A percentile compares a stretch with the other conserved stretches of the same genome.
phyloP scores from a whole-genome alignment of 75 land plant species.

The Cunninghamia lanceolata region DNA sequence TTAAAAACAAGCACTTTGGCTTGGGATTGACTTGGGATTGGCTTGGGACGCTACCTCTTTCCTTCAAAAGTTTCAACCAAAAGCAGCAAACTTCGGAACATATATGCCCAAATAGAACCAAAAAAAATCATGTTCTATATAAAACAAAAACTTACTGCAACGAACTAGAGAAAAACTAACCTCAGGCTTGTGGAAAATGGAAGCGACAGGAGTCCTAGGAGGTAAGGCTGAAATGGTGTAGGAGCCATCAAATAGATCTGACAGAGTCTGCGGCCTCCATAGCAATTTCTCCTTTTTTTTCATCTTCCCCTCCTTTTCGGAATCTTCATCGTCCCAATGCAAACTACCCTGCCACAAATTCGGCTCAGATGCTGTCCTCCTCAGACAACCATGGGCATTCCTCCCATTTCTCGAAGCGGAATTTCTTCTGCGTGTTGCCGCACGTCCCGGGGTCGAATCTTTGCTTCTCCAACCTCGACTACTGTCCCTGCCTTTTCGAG shows the following conservation, averaged over 20 bases:
- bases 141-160: not conserved
- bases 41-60: too few species aligned
- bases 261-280: not conserved
- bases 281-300: not conserved
- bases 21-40: not conserved
- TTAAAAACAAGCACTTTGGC: not conserved
- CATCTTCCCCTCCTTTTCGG: not conserved
- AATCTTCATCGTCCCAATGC: not conserved
- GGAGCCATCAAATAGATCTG: not conserved
- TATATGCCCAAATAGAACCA: not conserved
- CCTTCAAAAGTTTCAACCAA: not conserved
- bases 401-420: not conserved
- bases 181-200: not conserved
- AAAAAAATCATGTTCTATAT: not conserved
- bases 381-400: not conserved
- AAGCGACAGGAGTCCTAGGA: not conserved
- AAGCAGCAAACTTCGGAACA: not conserved
- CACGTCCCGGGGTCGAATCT: not conserved
- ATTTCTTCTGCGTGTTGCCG: not conserved
- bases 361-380: constrained; percentile 3
- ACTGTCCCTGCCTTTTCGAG: not conserved
- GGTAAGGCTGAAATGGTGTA: not conserved
- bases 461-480: not conserved
- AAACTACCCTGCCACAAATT: not conserved
- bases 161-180: not conserved